Evolutionary conservation across 306 rosid genomes (phyloP), one percentile per base, ranked within the genome.

Genomic region (Quercus cerris): DNA sequence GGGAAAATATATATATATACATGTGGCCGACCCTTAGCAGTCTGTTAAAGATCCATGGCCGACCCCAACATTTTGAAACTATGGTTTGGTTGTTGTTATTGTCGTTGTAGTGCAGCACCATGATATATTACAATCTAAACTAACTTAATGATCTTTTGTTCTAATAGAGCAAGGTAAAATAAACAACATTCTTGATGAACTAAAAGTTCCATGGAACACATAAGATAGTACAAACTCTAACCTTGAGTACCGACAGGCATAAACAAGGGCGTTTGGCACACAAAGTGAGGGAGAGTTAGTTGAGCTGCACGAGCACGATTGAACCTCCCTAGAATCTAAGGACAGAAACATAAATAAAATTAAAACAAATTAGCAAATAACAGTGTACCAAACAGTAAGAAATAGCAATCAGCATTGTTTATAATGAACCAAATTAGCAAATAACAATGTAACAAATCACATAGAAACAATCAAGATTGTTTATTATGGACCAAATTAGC

Each of bases 211-310:
- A 51, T 3, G 57, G 73, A 74, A 75, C 20, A 19, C 14, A 75
- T 56, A 70, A 12, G 52, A 58, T 13, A 35, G 49, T 78, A 19
- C 19, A 77, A 82, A 78, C 74, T 52, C 84, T 75, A 49, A 94
- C 98, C 97, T 93, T 95, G 98, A 1, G 99, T 93, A 69, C 99
- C 99, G 31, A 93, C 98, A 1, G 98, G 99, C 99, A 95, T 95
- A 86, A 91, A 95, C 74, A 95, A 87, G 74, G 99, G 99, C 3
- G 99, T 93, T 81, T 95, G 93, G 72, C 90, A 87, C 75, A 75
- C 86, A 61, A 78, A 85, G 79, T 95, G 99, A 71, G 99, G 99
- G 61, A 95, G 98, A 1, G 90, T 84, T 72, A 95, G 86, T 71
- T 73, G 86, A 35, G 98, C 95, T 2, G 98, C 99, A 15, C 98